Evolutionary conservation across 768 basidiomycete species (phyloP), one percentile per base, ranked within the genome.

Genomic region (Kwoniella europaea): DNA sequence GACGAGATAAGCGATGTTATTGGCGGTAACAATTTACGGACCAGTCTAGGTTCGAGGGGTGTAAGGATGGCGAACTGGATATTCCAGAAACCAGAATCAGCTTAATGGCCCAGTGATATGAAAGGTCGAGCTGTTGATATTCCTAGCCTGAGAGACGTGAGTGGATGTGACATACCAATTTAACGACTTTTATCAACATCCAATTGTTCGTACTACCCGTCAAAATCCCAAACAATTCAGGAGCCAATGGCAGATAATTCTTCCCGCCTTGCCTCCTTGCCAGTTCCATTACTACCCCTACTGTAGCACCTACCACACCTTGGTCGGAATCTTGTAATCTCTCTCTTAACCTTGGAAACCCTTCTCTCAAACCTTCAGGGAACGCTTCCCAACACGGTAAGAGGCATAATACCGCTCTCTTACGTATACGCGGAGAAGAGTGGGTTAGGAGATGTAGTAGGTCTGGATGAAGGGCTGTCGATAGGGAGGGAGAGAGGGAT

Each of bases 111-210:
- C 35, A 35, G 7, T 6, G 35, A 35, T 35, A 35, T 9, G 35
- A 35, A 35, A 35, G 7, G 5, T 35, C 35, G 35, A 35, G 35
- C 7, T 35, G 35, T 6, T 35, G 1, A 6, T 35, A 35, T 35
- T 35, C 35, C 1, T 6, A 4, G 35, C 35, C 35, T 7, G 15
- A 58, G 18, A 15, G 58, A 41, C 12, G 55, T 9, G 56, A 13
- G 55, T 9, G 56, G 18, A 60, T 22, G 54, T 68, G 15, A 79
- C 87, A 77, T 83, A 94, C 96, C 83, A 98, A 84, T 85, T 99
- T 99, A 82, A 98, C 90, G 65, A 98, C 91, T 85, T 99, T 99
- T 84, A 99, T 99, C 69, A 99, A 88, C 93, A 98, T 96, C 97
- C 97, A 99, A 77, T 99, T 99, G 83, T 99, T 98, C 10, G 92